Conservation (phyloP, 2,329 filamentous ascomycete genomes). For the Alternaria metachromatica region DNA sequence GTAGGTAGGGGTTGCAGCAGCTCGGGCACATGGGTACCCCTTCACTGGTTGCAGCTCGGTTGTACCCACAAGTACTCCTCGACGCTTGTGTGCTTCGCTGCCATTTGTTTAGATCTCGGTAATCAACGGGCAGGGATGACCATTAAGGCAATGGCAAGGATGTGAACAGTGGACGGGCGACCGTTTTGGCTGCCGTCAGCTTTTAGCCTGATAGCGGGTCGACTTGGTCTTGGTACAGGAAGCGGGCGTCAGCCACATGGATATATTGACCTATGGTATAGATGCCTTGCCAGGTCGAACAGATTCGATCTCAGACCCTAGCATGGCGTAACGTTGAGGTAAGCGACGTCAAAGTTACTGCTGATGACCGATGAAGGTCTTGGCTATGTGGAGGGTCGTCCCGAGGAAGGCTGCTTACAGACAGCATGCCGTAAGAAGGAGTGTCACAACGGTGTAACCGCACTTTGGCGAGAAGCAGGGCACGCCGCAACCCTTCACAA, state of each 20-base stretch:
- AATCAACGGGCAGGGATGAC: slow-evolving; percentile 20
- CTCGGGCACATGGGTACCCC: slow-evolving; percentile 27
- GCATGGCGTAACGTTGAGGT: slow-evolving; percentile 16
- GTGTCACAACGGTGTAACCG: not conserved
- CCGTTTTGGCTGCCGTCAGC: slow-evolving; percentile 25
- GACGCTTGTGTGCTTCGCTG: slow-evolving; percentile 14
- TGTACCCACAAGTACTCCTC: slow-evolving; percentile 38
- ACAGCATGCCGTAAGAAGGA: slow-evolving; percentile 11
- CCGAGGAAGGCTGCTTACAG: slow-evolving; percentile 38
- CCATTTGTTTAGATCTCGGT: slow-evolving; percentile 29
- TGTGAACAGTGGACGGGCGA: slow-evolving; percentile 23
- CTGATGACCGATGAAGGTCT: slow-evolving; percentile 10
- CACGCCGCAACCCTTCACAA: not conserved
- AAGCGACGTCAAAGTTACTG: slow-evolving; percentile 18
- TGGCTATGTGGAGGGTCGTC: slow-evolving; percentile 31
- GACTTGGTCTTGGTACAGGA: slow-evolving; percentile 22
- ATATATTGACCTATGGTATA: slow-evolving; percentile 33
- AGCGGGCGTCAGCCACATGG: slow-evolving; percentile 28
- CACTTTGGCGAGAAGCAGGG: not conserved
- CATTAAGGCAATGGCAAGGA: slow-evolving; percentile 23
- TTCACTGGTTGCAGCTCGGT: slow-evolving; percentile 15
- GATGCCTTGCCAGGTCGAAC: slow-evolving; percentile 13
- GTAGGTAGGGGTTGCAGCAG: slow-evolving; percentile 21
- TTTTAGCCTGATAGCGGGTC: slow-evolving; percentile 38
- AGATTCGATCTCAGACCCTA: slow-evolving; percentile 24